Base-by-base conservation (phyloP, 495 filamentous ascomycete genomes). In the Lophium mytilinum region DNA sequence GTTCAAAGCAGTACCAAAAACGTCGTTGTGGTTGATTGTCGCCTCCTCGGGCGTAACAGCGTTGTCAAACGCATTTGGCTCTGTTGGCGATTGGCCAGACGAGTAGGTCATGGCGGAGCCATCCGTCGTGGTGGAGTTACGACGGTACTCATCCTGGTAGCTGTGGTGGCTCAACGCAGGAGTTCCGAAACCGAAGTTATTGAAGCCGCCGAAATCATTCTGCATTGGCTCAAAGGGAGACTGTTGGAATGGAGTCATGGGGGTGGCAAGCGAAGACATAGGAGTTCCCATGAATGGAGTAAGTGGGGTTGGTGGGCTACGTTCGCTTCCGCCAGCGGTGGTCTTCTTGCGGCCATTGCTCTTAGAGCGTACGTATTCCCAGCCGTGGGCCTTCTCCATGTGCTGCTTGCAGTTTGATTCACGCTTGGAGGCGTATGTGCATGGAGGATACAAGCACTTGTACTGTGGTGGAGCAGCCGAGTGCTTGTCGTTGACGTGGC, bases 331-430 rank as follows among this genome's bases (percentile, higher is more conserved):
- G 24, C 24, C 24, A 53, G 62, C 41, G 34, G 66, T 53, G 42
- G 58, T 49, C 67, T 69, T 69, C 47, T 56, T 66, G 6, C 59
- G 56, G 41, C 83, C 84, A 62, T 95, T 96, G 73, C 86, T 89
- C 80, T 96, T 96, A 49, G 89, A 89, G 37, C 93, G 86, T 60
- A 88, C 81, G 60, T 98, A 98, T 4, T 77, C 76, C 84, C 89
- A 97, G 42, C 84, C 83, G 65, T 98, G 93, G 0, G 90, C 84
- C 70, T 97, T 98, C 75, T 98, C 93, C 93, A 98, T 98, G 72
- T 98, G 93, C 71, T 98, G 93, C 71, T 97, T 97, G 81, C 90
- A 95, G 73, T 98, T 98, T 70, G 87, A 93, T 74, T 95, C 87
- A 30, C 93, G 85, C 77, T 96, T 96, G 42, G 90, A 95, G 64